Base-by-base conservation (phyloP, 495 filamentous ascomycete species). In the Cercophora sp. region DNA sequence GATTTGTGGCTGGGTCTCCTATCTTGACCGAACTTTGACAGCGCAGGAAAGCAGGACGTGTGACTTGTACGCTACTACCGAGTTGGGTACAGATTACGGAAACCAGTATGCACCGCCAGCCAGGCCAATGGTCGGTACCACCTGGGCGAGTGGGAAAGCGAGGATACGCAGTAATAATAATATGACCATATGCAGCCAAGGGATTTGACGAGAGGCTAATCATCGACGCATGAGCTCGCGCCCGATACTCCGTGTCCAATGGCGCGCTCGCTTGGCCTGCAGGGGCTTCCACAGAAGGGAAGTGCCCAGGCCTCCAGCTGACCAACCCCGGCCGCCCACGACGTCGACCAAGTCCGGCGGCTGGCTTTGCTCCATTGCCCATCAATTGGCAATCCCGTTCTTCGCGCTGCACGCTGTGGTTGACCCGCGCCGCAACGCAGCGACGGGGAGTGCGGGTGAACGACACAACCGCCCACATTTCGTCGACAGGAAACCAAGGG, bases 171-270 rank as follows among this genome's bases (percentile, higher is more conserved):
- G n/a, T n/a, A n/a, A n/a, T n/a, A 39, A 39, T 22, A 42, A 42
- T 13, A 42, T 51, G 39, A 44, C 18, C 37, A 31, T n/a, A n/a
- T 46, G 50, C 50, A 46, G 50, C 49, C 50, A 52, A 52, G 26
- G 19, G 50, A 45, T 35, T 44, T 43, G 40, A 52, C 24, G 29
- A 36, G 50, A 43, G 40, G 50, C 50, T 52, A 52, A 36, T 43
- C 35, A 51, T 39, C 27, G 34, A 35, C 37, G 50, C 50, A 52
- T 52, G 35, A 52, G 36, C 40, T 41, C 36, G 49, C 39, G 49
- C 49, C 40, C 32, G 15, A 37, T 24, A 34, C 13, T 15, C 37
- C 37, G 27, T 35, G 22, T 26, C 50, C 50, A 52, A 52, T 52
- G 15, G 22, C 15, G 22, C 16, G 24, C 39, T 44, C n/a, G 39